Base-by-base conservation (phyloP, 345 rosid genomes). In the Pugionium dolabratum region DNA sequence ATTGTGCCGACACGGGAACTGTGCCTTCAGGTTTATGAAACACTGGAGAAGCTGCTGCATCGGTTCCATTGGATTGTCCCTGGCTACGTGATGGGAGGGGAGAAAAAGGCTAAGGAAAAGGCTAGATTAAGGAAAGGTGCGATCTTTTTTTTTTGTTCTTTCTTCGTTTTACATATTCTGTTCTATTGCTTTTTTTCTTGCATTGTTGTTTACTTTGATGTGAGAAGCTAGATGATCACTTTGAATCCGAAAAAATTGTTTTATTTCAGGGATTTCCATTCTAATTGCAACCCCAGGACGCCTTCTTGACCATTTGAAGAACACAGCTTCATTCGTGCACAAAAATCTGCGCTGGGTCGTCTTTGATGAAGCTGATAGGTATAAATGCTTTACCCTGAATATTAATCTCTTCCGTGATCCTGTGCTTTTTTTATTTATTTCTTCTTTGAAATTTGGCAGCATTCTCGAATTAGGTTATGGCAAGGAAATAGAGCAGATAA, bases 341-440 rank as follows among this genome's bases (percentile, higher is more conserved):
- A 70, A 71, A 62, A 86, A 85, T 64, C 72, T 94, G 59, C 88
- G 79, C 26, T 94, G 97, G 97, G 86, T 94, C 41, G 85, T 94
- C 74, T 94, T 94, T 72, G 99, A 94, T 76, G 99, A 94, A 79
- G 99, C 99, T 37, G 99, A 94, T 81, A 78, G 94, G 97, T 94
- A 66, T n/a, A 9, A 4, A 43, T 44, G 6, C 36, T 63, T 4
- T 32, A 49, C 28, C 39, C 31, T 41, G 35, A 49, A 36, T 41
- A 55, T 4, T 18, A 8, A 27, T 52, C 9, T 9, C 49, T 47
- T 67, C 44, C 37, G 41, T 47, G 47, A 5, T 41, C 3, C 2
- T 33, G 34, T 47, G 40, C 34, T 61, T 67, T 2, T 2, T 47
- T 74, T 66, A 35, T 37, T 46, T 40, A 54, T 1, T 18, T 54